Base-by-base conservation (phyloP, 495 filamentous ascomycete species). In the Trypethelium eluteriae region DNA sequence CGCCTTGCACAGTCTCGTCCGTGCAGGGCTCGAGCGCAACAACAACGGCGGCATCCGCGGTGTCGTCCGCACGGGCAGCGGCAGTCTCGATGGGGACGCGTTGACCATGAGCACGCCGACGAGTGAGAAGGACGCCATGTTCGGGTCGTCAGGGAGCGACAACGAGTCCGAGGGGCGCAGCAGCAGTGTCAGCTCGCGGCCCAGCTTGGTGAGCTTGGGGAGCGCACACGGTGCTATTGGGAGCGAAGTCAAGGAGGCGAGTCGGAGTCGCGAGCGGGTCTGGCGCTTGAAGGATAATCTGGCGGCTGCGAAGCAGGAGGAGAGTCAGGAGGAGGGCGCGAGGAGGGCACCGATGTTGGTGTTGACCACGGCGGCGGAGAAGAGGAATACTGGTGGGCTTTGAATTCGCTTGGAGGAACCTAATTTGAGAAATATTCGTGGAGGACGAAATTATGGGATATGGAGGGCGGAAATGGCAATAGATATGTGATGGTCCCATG, bases 1-100 rank as follows among this genome's bases (percentile, higher is more conserved):
- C 71, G 95, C 95, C 16, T 86, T 98, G 56, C 88, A 89, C 79
- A 96, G 90, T 72, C 82, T 98, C 61, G 89, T 97, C 62, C 90
- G 91, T 69, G 93, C 93, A 66, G 92, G 93, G 18, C 84, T 92
- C 67, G 91, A 94, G 75, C 89, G 94, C 64, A 59, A 59, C 32
- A 59, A 36, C 53, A 59, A 59, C 18, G 7, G 18, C 32, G 18
- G 18, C 14, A 36, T 44, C 41, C 70, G 70, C 34, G 70, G 65
- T 50, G 62, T 72, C 41, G 66, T 67, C 11, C 71, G 71, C 39
- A 70, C 68, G 35, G 61, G 66, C 1, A 61, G 36, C 63, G 71
- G 71, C 35, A 72, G 68, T 50, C 71, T 69, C 9, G 66, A 69
- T 53, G 67, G 64, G 39, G 68, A 70, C 16, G 46, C 46, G 62